Evolutionary conservation across 768 basidiomycete genomes (phyloP).

Genomic region (Ramaria sp.): DNA sequence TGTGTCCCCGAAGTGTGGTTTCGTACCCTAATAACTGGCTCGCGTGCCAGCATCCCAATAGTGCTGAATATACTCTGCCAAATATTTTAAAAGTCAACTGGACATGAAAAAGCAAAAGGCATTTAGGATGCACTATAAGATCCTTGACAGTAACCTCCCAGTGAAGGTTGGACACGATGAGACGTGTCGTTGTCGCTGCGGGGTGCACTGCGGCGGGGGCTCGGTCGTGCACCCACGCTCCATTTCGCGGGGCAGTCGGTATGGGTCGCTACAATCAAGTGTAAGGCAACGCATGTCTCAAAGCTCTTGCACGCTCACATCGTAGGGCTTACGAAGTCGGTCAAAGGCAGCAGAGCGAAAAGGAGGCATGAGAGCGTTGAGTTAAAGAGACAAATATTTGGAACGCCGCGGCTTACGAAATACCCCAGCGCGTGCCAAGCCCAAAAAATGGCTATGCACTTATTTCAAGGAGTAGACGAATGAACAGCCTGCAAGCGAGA

Average conservation of each 20-base stretch:
- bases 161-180: conserved; percentile 80
- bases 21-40: conserved; percentile 93
- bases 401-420: not conserved
- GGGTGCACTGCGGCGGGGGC: conserved; percentile 34
- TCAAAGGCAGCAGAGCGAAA: conserved; percentile 6
- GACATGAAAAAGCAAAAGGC: conserved; percentile 9
- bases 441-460: too few relatives aligned
- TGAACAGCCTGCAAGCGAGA: too few relatives aligned
- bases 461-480: too few relatives aligned
- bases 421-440: too few relatives aligned
- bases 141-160: conserved; percentile 88
- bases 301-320: not conserved
- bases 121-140: conserved; percentile 51
- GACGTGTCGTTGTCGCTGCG: conserved; percentile 35
- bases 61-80: conserved; percentile 78
- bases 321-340: conserved; percentile 5
- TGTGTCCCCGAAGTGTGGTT: conserved; percentile 16
- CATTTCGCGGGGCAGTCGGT: conserved; percentile 38
- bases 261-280: conserved; percentile 38
- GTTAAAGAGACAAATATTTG: not conserved
- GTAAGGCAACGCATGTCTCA: not conserved
- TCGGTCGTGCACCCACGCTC: conserved; percentile 70
- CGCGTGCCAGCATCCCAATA: conserved; percentile 85
- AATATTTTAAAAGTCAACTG: not conserved
- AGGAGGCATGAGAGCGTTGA: not conserved